A percentile compares a stretch with the other conserved stretches of the same genome.
These are phyloP conservation scores for Neopestalotiopsis sp. DNA, from an alignment of 2,329 filamentous ascomycete genomes.

Conservation along the genomic window DNA sequence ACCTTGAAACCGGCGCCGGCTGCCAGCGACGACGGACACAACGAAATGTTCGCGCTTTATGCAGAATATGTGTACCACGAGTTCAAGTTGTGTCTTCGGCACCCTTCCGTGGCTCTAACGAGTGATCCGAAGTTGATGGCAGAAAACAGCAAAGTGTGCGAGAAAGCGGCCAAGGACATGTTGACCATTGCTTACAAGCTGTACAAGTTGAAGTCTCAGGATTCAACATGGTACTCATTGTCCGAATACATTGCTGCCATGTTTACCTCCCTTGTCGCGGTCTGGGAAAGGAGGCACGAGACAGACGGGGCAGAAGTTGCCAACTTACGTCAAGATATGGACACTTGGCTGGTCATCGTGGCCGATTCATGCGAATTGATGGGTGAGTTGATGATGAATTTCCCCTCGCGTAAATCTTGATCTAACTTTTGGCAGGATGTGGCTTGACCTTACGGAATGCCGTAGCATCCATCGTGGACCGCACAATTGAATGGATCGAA, in stretches of 20 bases:
- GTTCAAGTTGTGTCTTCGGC: constrained; percentile 64
- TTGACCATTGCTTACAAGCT: constrained; percentile 65
- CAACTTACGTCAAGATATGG: constrained; percentile 70
- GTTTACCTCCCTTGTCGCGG: constrained; percentile 73
- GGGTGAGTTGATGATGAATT: constrained; percentile 53
- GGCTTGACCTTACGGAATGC: constrained; percentile 50
- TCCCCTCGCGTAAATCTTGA: too few species aligned
- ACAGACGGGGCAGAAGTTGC: constrained; percentile 64
- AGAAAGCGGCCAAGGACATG: constrained; percentile 69
- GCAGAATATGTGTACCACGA: constrained; percentile 60
- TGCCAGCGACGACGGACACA: constrained; percentile 48
- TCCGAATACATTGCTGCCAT: constrained; percentile 76
- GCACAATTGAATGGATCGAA: constrained; percentile 59
- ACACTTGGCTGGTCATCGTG: constrained; percentile 71
- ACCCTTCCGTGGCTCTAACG: constrained; percentile 65
- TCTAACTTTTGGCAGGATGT: constrained; percentile 41
- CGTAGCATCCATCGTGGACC: constrained; percentile 54
- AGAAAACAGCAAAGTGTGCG: constrained; percentile 69
- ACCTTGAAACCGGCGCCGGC: constrained; percentile 51
- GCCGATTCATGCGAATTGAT: constrained; percentile 70
- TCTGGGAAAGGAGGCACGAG: constrained; percentile 69
- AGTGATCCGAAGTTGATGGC: constrained; percentile 60
- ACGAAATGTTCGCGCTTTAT: constrained; percentile 56
- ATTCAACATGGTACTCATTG: constrained; percentile 80
- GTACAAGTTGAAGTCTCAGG: constrained; percentile 69